A percentile compares a stretch with the other conserved stretches of the same genome.
Conservation (phyloP, 495 filamentous ascomycete species). For the Lepidopterella palustris region DNA sequence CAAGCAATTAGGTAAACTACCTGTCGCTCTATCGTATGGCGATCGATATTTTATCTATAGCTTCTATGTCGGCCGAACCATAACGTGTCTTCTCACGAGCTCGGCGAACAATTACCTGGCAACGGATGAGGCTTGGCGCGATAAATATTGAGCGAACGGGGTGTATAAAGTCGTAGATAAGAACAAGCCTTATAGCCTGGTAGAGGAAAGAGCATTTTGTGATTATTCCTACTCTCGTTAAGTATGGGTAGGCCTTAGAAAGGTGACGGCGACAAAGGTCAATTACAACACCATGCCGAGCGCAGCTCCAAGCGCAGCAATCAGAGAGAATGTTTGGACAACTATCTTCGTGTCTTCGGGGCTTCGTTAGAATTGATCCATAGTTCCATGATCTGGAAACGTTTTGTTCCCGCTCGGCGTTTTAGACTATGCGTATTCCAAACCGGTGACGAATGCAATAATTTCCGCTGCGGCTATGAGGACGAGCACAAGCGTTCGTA, state of each 20-base stretch:
- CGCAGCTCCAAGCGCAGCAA: slow-evolving; percentile 12
- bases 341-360: slow-evolving; percentile 24
- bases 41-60: too few relatives aligned
- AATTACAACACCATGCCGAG: slow-evolving; percentile 17
- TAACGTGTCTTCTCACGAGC: neutral
- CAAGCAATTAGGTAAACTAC: too few relatives aligned
- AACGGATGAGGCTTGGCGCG: neutral
- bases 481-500: slow-evolving; percentile 6
- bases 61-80: too few relatives aligned
- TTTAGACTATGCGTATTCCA: slow-evolving; percentile 29
- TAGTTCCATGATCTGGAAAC: too few relatives aligned
- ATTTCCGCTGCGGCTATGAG: slow-evolving; percentile 25
- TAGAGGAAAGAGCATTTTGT: neutral
- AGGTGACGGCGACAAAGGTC: too few relatives aligned
- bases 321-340: slow-evolving; percentile 12
- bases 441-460: slow-evolving; percentile 17
- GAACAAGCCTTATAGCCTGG: neutral
- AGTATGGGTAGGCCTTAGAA: too few relatives aligned
- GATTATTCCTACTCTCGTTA: too few relatives aligned
- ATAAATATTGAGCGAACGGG: too few relatives aligned
- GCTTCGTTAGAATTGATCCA: too few relatives aligned
- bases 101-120: neutral
- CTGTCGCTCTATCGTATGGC: too few relatives aligned
- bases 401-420: too few relatives aligned
- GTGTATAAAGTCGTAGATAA: neutral